phyloP scores from a whole-genome alignment of 2,329 filamentous ascomycete genomes.

The Ciborinia camelliae region DNA sequence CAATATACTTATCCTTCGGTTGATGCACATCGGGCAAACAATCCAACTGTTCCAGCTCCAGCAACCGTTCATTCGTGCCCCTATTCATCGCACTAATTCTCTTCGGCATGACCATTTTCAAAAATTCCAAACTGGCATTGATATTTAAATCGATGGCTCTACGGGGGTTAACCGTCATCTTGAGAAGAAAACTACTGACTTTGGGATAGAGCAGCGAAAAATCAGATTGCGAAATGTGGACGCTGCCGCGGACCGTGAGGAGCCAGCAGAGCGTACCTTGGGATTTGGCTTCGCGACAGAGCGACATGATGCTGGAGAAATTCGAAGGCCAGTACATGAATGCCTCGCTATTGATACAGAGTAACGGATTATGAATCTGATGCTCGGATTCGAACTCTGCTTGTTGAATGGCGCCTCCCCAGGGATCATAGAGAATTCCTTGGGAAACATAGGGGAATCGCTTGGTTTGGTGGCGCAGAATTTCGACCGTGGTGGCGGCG shows the following conservation, averaged over 20 bases:
- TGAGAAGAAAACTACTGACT: slow-evolving; percentile 55
- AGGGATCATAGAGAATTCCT: slow-evolving; percentile 64
- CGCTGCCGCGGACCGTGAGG: slow-evolving; percentile 54
- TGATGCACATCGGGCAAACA: slow-evolving; percentile 50
- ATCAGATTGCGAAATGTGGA: slow-evolving; percentile 64
- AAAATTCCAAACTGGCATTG: slow-evolving; percentile 60
- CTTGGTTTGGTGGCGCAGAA: slow-evolving; percentile 49
- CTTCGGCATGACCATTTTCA: slow-evolving; percentile 50
- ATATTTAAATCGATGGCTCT: slow-evolving; percentile 62
- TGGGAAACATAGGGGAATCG: slow-evolving; percentile 57
- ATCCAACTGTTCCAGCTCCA: slow-evolving; percentile 43
- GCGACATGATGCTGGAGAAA: slow-evolving; percentile 53
- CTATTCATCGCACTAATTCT: slow-evolving; percentile 48
- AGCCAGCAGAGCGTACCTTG: slow-evolving; percentile 49
- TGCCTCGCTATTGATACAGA: slow-evolving; percentile 64
- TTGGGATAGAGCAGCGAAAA: slow-evolving; percentile 62
- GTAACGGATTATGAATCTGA: slow-evolving; percentile 50
- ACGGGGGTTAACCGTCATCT: slow-evolving; percentile 60
- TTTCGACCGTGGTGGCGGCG: slow-evolving; percentile 60
- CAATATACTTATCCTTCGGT: slow-evolving; percentile 57
- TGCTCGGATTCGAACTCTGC: slow-evolving; percentile 44
- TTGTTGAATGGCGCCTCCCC: slow-evolving; percentile 51
- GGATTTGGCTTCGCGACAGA: slow-evolving; percentile 54
- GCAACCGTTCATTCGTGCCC: slow-evolving; percentile 52
- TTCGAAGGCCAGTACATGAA: slow-evolving; percentile 69